phyloP scores from a whole-genome alignment of 148 eudicot genomes.

The Polygonum maritimum region DNA sequence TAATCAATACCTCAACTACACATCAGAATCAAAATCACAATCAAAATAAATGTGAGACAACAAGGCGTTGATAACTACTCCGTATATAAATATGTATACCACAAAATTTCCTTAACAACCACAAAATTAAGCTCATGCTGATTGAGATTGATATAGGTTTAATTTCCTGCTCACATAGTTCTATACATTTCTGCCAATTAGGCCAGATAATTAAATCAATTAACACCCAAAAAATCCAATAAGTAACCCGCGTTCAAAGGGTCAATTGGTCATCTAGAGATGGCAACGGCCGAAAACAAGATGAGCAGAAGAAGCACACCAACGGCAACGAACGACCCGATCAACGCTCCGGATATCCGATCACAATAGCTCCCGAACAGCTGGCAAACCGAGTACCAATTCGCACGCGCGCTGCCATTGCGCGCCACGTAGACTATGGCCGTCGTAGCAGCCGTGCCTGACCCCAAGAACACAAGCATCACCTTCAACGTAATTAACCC shows the following conservation, averaged over 20 bases:
- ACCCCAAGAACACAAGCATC: conserved; percentile 36
- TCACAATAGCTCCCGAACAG: conserved; percentile 45
- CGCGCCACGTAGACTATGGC: conserved; percentile 51
- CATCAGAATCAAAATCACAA: too few species aligned
- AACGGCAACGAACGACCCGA: conserved; percentile 39
- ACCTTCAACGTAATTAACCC: conserved; percentile 18
- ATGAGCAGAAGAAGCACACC: conserved; percentile 28
- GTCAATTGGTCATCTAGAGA: conserved; percentile 16
- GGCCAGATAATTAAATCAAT: neutral
- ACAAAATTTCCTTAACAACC: too few species aligned
- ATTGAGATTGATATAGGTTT: too few species aligned
- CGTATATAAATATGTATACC: too few species aligned
- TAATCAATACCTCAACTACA: too few species aligned
- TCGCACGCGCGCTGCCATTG: conserved; percentile 32
- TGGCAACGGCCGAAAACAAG: conserved; percentile 35
- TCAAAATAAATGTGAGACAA: too few species aligned
- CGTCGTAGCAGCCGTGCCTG: conserved; percentile 47
- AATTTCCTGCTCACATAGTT: too few species aligned
- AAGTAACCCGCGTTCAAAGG: neutral
- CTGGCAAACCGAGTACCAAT: conserved; percentile 46
- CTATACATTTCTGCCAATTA: neutral
- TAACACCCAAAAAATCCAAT: neutral
- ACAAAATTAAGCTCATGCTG: too few species aligned
- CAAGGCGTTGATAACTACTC: too few species aligned
- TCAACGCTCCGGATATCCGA: conserved; percentile 43